These are phyloP conservation scores for Boechera stricta DNA, from an alignment of 345 rosid genomes.

Conservation along the genomic window DNA sequence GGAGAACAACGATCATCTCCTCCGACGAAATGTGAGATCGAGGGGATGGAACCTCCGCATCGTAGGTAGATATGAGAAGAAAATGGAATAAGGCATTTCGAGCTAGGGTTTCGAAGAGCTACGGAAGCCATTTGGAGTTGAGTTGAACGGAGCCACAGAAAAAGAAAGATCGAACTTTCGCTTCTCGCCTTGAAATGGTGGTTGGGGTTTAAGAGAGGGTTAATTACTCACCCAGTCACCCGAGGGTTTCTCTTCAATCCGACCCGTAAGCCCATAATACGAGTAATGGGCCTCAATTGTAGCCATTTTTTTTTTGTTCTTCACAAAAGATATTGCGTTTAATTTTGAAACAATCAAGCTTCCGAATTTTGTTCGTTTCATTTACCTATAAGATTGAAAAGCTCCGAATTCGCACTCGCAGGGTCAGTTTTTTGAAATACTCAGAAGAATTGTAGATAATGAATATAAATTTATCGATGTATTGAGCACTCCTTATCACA, in stretches of 20 bases:
- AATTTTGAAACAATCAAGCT: neutral
- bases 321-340: neutral
- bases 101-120: slow-evolving; percentile 47
- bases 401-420: neutral
- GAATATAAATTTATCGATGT: too few relatives aligned
- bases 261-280: slow-evolving; percentile 5
- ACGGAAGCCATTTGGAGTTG: slow-evolving; percentile 46
- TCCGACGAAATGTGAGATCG: slow-evolving; percentile 32
- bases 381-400: neutral
- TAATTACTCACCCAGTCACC: neutral
- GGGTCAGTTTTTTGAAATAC: neutral
- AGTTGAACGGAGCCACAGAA: slow-evolving; percentile 7
- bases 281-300: slow-evolving; percentile 18
- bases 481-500: too few relatives aligned
- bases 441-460: too few relatives aligned
- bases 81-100: slow-evolving; percentile 44
- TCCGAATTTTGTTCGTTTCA: neutral
- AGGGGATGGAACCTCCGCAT: slow-evolving; percentile 37
- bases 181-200: slow-evolving; percentile 23
- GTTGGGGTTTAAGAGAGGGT: slow-evolving; percentile 47
- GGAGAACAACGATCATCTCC: slow-evolving; percentile 41
- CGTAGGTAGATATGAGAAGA: slow-evolving; percentile 45
- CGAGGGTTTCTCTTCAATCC: slow-evolving; percentile 41
- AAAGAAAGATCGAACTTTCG: slow-evolving; percentile 18
- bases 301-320: neutral